Conservation (phyloP, 1,284 basidiomycete genomes). For the Hortiboletus rubellus region DNA sequence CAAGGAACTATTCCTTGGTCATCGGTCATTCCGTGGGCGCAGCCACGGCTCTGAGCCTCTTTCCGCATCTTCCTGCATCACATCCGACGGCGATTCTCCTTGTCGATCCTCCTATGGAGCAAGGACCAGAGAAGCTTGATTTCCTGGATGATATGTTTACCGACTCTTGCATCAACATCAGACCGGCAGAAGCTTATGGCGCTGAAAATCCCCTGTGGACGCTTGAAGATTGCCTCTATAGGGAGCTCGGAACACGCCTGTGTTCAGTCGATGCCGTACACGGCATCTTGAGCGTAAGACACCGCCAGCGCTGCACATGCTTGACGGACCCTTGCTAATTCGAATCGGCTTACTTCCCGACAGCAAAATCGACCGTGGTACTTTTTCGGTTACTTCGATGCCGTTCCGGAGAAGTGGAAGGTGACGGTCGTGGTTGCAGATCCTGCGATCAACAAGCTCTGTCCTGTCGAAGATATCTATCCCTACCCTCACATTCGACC, state of each 20-base stretch:
- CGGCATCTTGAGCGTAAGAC: constrained; percentile 13
- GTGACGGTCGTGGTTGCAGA: constrained; percentile 21
- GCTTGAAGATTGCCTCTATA: constrained; percentile 16
- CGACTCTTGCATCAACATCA: neutral
- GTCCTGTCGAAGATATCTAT: constrained; percentile 10
- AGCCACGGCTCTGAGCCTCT: constrained; percentile 12
- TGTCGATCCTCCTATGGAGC: constrained; percentile 23
- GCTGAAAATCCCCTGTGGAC: constrained; percentile 24
- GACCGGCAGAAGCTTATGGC: constrained; percentile 1
- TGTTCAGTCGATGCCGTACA: constrained; percentile 11
- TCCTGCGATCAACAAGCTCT: constrained; percentile 8
- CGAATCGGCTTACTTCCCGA: neutral
- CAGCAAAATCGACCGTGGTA: constrained; percentile 26
- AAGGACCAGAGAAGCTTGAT: neutral
- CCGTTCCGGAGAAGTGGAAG: constrained; percentile 15
- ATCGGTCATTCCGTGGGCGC: constrained; percentile 28
- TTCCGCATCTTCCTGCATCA: constrained; percentile 14
- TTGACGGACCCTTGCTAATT: neutral
- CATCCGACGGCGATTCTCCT: constrained; percentile 23
- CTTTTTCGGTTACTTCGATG: constrained; percentile 13
- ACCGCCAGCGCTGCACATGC: neutral
- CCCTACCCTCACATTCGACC: constrained; percentile 18
- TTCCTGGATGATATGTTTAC: neutral
- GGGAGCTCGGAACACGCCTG: constrained; percentile 20
- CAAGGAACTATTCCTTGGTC: constrained; percentile 19